Conservation (phyloP, 1,284 basidiomycete species). For the Hypsizygus ulmarius region DNA sequence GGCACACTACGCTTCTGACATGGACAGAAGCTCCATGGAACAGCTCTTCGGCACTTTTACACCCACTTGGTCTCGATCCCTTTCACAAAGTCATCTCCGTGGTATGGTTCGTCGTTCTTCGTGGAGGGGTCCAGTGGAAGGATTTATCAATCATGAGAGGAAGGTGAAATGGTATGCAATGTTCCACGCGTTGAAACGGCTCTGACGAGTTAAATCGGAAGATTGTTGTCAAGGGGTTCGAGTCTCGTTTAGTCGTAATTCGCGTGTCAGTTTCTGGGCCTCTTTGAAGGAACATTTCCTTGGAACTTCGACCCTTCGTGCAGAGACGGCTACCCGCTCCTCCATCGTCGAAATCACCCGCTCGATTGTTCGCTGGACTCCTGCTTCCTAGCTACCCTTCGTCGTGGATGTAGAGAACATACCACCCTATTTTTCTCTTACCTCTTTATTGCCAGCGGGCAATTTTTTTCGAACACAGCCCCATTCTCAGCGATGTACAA, state of each 20-base stretch:
- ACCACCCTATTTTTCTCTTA: not conserved
- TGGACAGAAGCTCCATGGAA: conserved; percentile 12
- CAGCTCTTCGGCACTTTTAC: conserved; percentile 1
- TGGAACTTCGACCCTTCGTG: not conserved
- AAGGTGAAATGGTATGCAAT: too few relatives aligned
- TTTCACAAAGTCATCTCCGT: too few relatives aligned
- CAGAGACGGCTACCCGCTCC: not conserved
- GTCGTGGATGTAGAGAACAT: not conserved
- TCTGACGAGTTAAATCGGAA: conserved; percentile 4
- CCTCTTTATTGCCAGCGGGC: not conserved
- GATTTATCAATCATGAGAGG: too few relatives aligned
- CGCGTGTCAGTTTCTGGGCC: conserved; percentile 5
- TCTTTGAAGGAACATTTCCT: not conserved
- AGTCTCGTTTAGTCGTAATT: conserved; percentile 6
- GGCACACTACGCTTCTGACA: conserved; percentile 6
- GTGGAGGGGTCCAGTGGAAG: too few relatives aligned
- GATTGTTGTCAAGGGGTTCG: conserved; percentile 9
- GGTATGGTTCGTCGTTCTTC: too few relatives aligned
- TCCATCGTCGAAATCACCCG: not conserved
- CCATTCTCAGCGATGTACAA: conserved; percentile 14
- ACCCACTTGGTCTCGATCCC: not conserved
- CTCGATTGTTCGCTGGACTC: too few relatives aligned
- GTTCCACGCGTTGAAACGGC: not conserved
- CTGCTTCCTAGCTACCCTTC: too few relatives aligned
- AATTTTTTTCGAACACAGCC: conserved; percentile 17